Evolutionary conservation across 228 moss, liverwort and hornwort species (phyloP).

Genomic region (Sphagnum magellanicum): DNA sequence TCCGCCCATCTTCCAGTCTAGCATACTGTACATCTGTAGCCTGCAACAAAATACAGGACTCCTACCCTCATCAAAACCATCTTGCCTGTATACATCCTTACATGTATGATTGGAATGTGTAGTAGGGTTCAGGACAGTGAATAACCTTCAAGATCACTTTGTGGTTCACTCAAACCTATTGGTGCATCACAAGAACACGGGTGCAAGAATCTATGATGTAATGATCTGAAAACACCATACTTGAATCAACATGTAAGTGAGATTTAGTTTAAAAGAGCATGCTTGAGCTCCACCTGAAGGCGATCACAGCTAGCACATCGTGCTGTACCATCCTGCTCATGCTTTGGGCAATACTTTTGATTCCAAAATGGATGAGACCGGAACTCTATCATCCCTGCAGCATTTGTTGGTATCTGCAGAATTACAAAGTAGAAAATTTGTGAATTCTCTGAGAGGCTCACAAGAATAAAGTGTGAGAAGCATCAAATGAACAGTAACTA

Average conservation of each 20-base stretch:
- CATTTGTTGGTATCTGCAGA: slow-evolving; percentile 78
- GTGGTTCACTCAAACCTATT: too few species aligned
- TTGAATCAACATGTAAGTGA: too few species aligned
- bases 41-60: slow-evolving; percentile 19
- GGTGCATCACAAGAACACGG: too few species aligned
- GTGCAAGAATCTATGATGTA: too few species aligned
- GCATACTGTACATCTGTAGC: slow-evolving; percentile 61
- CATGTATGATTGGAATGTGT: too few species aligned
- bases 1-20: slow-evolving; percentile 71
- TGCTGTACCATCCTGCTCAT: slow-evolving; percentile 71
- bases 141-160: too few species aligned
- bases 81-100: too few species aligned
- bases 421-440: not conserved
- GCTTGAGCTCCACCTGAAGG: slow-evolving; percentile 50
- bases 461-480: not conserved
- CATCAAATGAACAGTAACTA: not conserved
- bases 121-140: too few species aligned
- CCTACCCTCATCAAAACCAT: too few species aligned
- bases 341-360: slow-evolving; percentile 84
- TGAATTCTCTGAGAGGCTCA: not conserved
- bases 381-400: slow-evolving; percentile 77
- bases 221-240: too few species aligned
- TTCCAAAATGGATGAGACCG: slow-evolving; percentile 96
- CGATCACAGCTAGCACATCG: slow-evolving; percentile 98
- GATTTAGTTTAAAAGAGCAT: too few species aligned